phyloP scores from a whole-genome alignment of 345 rosid genomes.

The Citrus australasica region DNA sequence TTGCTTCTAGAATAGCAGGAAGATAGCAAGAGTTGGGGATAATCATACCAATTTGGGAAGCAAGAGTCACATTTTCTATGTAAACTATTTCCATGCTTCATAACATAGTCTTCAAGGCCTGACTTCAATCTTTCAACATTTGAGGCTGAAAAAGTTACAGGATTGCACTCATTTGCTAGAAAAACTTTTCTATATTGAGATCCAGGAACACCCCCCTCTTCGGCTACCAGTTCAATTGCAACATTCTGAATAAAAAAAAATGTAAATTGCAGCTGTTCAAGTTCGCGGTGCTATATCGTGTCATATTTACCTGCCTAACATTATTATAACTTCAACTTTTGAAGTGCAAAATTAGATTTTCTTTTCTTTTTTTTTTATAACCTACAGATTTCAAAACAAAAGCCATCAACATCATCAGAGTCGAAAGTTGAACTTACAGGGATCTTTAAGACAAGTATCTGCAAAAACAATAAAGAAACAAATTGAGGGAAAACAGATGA shows the following conservation, averaged over 20 bases:
- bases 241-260: constrained; percentile 44
- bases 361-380: background rate
- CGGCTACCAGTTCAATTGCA: constrained; percentile 60
- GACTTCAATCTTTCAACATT: constrained; percentile 60
- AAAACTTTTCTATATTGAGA: constrained; percentile 45
- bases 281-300: background rate
- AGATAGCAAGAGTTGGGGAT: background rate
- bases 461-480: constrained; percentile 37
- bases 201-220: constrained; percentile 39
- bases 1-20: constrained; percentile 4
- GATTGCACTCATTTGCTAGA: constrained; percentile 43
- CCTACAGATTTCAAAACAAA: background rate
- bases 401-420: background rate
- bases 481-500: constrained; percentile 5
- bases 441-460: constrained; percentile 72
- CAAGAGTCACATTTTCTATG: constrained; percentile 42
- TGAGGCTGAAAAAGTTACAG: constrained; percentile 41
- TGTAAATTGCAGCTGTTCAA: constrained; percentile 6
- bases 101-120: constrained; percentile 75
- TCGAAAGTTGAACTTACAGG: constrained; percentile 57
- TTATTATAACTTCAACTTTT: background rate
- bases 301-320: background rate
- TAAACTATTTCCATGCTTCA: constrained; percentile 52
- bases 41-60: constrained; percentile 46
- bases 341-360: background rate